Base-by-base conservation (phyloP, 148 eudicot species). In the Hydrangea macrophylla region DNA sequence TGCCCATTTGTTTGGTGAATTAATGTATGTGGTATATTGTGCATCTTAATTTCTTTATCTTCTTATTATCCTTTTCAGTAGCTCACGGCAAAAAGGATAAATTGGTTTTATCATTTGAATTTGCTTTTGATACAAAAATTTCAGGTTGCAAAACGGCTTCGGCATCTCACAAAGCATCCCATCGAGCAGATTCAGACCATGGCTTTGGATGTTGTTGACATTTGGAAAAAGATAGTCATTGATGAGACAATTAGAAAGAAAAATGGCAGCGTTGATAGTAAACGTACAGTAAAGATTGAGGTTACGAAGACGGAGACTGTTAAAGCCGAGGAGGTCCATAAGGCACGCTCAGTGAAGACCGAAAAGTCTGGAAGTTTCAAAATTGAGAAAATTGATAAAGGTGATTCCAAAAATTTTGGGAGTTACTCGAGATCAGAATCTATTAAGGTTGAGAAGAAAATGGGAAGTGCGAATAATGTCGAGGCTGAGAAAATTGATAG, bases 151-250 rank as follows among this genome's bases (percentile, higher is more conserved):
- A 74, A 74, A 42, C 44, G 57, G 55, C 77, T 74, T 48, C 64
- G 72, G 55, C 68, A 54, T 20, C 77, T 68, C 22, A 68, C 72
- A 22, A 74, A 74, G 72, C 77, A 74, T 74, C 76, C 76, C 2
- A 54, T 40, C n/a, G 55, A 68, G 72, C 35, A 39, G 68, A 74
- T 74, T 30, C 72, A 74, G 37, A 39, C 42, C 17, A 74, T 39
- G 53, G 77, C 62, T 39, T 55, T 55, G 40, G 77, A 74, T 31
- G 77, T 74, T 53, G 68, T 74, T 3, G 77, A 74, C 7, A 61
- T 54, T 22, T 74, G 72, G 77, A 74, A 74, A 48, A 67, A 74
- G 55, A 68, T 74, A 53, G 62, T 74, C 22, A 69, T 68, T 54
- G 12, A 57, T 39, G 68, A 68, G 62, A 33, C 72, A 53, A 40